Percentiles rank a stretch among this genome's conserved stretches.
phyloP scores from a whole-genome alignment of 805 yeast species.

The Yamadazyma endophytica region DNA sequence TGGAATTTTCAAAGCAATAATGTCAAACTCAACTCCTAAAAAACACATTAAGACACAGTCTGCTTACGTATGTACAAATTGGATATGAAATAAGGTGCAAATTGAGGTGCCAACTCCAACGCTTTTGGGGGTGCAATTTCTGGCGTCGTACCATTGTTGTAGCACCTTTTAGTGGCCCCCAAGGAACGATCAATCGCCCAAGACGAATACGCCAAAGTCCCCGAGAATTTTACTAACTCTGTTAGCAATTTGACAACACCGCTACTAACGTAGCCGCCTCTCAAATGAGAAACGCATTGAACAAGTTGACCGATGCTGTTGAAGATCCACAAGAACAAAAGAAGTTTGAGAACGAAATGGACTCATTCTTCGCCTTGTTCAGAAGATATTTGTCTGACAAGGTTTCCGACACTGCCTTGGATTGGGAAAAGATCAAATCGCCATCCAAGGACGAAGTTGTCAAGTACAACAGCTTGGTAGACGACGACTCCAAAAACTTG shows the following conservation, averaged over 20 bases:
- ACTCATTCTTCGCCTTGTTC: slow-evolving; percentile 86
- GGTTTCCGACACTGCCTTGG: slow-evolving; percentile 77
- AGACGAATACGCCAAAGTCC: no score
- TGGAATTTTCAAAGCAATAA: no score
- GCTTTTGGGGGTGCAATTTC: no score
- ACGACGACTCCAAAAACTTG: slow-evolving; percentile 45
- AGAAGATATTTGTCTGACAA: slow-evolving; percentile 89
- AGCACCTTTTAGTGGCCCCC: neutral
- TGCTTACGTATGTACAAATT: slow-evolving; percentile 49
- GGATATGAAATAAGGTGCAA: no score
- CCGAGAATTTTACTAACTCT: slow-evolving; percentile 13
- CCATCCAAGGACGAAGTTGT: slow-evolving; percentile 89
- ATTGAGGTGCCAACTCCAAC: no score
- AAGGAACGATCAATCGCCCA: neutral
- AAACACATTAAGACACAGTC: slow-evolving; percentile 71
- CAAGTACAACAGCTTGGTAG: slow-evolving; percentile 54
- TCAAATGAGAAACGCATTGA: slow-evolving; percentile 95
- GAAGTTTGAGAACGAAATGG: slow-evolving; percentile 87
- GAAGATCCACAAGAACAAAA: slow-evolving; percentile 43
- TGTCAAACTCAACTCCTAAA: slow-evolving; percentile 24
- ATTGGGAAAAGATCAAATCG: slow-evolving; percentile 94
- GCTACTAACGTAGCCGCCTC: slow-evolving; percentile 94
- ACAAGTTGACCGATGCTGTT: slow-evolving; percentile 83
- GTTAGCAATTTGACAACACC: slow-evolving; percentile 86
- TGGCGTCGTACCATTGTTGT: neutral